These are phyloP conservation scores for Sergeia podlipaevii DNA, from an alignment of 208 protist species.

Conservation along the genomic window DNA sequence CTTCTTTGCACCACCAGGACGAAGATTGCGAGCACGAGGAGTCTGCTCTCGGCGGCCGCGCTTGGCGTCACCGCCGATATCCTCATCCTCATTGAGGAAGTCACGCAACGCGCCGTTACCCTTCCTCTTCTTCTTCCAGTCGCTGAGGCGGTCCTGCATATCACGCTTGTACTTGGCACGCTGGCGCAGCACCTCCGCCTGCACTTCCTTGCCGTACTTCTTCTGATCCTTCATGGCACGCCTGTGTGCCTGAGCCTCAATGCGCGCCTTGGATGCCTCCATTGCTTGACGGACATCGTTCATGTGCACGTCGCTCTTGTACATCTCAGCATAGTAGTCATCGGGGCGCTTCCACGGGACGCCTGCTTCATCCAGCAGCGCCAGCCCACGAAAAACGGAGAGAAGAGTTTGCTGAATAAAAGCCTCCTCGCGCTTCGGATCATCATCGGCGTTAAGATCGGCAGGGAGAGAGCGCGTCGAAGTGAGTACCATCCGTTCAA, in stretches of 20 bases:
- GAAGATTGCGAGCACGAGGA: conserved; percentile 42
- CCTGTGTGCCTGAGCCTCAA: conserved; percentile 78
- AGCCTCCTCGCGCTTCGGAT: conserved; percentile 90
- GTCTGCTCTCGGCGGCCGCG: conserved; percentile 8
- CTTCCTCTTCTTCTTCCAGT: conserved; percentile 85
- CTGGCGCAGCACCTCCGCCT: conserved; percentile 92
- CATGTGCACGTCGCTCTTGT: conserved; percentile 96
- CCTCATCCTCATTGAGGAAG: conserved; percentile 57
- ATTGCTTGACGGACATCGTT: conserved; percentile 86
- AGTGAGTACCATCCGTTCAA: conserved; percentile 89
- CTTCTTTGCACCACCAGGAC: conserved; percentile 59
- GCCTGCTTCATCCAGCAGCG: conserved; percentile 66
- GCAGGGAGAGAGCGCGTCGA: conserved; percentile 71
- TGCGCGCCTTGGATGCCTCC: conserved; percentile 75
- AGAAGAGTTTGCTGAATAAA: conserved; percentile 91
- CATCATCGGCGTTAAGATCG: conserved; percentile 86
- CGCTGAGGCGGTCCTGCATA: conserved; percentile 77
- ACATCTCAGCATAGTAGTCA: conserved; percentile 97
- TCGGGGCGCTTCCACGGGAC: conserved; percentile 87
- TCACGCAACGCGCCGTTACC: conserved; percentile 66
- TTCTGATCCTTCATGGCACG: conserved; percentile 93
- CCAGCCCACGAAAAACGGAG: conserved; percentile 67
- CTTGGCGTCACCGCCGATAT: conserved; percentile 17
- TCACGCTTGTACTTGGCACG: conserved; percentile 93
- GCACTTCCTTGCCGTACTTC: conserved; percentile 95